phyloP scores from a whole-genome alignment of 768 basidiomycete genomes.

The Phylloporus sp. region DNA sequence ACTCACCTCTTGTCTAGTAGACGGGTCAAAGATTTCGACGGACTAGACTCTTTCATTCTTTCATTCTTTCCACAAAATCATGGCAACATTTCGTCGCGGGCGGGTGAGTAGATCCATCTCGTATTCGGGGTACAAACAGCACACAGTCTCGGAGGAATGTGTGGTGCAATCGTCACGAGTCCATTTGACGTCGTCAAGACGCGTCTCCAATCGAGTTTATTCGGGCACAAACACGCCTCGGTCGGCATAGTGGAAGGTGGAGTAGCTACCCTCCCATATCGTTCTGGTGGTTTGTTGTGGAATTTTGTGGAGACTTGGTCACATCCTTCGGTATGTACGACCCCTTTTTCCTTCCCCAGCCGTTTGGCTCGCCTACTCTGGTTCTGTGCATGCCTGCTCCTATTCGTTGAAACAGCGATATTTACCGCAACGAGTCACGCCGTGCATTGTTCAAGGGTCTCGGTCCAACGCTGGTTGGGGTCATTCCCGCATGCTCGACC shows the following conservation, averaged over 20 bases:
- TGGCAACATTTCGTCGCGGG: conserved; percentile 84
- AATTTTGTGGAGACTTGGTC: conserved; percentile 93
- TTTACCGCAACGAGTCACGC: conserved; percentile 84
- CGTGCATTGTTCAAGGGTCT: conserved; percentile 92
- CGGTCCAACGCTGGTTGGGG: conserved; percentile 91
- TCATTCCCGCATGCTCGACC: conserved; percentile 93
- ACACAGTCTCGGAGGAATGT: conserved; percentile 90
- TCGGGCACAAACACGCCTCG: conserved; percentile 44
- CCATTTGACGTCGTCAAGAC: conserved; percentile 99
- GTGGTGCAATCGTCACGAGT: conserved; percentile 92
- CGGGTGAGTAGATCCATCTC: conserved; percentile 53
- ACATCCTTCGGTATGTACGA: conserved; percentile 69
- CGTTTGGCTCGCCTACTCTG: not conserved
- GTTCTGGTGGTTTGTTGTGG: conserved; percentile 64
- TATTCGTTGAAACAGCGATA: conserved; percentile 53
- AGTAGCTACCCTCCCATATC: conserved; percentile 28
- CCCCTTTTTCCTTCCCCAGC: not conserved
- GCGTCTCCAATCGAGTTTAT: conserved; percentile 88
- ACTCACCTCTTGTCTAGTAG: too few species aligned
- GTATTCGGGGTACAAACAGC: not conserved
- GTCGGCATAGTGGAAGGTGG: conserved; percentile 34
- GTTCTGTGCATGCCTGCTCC: not conserved
- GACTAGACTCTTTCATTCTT: not conserved
- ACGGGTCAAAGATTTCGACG: not conserved
- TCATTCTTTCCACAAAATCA: conserved; percentile 64